phyloP scores from a whole-genome alignment of 2,329 filamentous ascomycete genomes.

The Stachybotrys elegans region DNA sequence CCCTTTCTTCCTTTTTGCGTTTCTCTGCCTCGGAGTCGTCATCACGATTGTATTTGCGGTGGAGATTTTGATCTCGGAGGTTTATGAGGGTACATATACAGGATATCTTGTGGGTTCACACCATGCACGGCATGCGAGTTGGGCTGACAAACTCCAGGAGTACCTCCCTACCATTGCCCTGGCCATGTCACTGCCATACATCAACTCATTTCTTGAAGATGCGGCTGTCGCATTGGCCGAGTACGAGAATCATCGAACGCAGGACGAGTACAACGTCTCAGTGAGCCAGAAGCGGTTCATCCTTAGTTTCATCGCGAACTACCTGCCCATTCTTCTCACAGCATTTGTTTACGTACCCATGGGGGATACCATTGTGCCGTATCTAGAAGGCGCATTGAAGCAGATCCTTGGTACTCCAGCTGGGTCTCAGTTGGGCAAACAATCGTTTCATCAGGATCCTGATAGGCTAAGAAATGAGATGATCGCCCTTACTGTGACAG shows the following conservation, averaged over 20 bases:
- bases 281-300: constrained; percentile 71
- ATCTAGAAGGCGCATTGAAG: constrained; percentile 55
- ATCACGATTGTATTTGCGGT: constrained; percentile 68
- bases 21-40: constrained; percentile 55
- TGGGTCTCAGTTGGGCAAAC: constrained; percentile 33
- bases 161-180: constrained; percentile 69
- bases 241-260: constrained; percentile 72
- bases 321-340: constrained; percentile 69
- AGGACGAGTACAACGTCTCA: constrained; percentile 62
- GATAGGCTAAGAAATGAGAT: constrained; percentile 65
- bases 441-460: constrained; percentile 62
- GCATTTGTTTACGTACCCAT: constrained; percentile 79
- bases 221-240: constrained; percentile 60
- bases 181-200: constrained; percentile 60
- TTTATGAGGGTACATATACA: constrained; percentile 67
- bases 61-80: constrained; percentile 70
- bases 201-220: constrained; percentile 57
- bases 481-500: constrained; percentile 70
- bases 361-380: constrained; percentile 61
- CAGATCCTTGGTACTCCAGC: constrained; percentile 31
- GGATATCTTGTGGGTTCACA: constrained; percentile 45
- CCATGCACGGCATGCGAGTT: no score
- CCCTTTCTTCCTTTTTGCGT: constrained; percentile 60
- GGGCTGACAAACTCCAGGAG: constrained; percentile 38
- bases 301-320: constrained; percentile 76